These are phyloP conservation scores for Phytophthora cactorum DNA, from an alignment of 352 stramenopile genomes.

Conservation along the genomic window DNA sequence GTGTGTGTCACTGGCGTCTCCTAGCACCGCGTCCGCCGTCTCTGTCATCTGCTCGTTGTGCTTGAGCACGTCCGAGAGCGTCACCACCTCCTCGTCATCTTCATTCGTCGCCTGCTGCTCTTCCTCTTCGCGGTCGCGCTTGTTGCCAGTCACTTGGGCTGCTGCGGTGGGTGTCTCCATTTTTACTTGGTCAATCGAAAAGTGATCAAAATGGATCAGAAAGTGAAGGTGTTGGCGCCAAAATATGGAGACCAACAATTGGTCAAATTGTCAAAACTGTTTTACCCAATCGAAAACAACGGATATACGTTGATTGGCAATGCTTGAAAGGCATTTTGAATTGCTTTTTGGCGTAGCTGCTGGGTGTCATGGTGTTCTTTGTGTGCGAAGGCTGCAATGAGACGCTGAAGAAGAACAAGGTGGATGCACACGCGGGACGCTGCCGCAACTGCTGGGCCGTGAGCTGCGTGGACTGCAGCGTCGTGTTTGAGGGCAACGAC, in stretches of 20 bases:
- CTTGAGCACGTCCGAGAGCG: conserved; percentile 64
- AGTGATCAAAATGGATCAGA: conserved; percentile 12
- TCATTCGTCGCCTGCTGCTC: conserved; percentile 3
- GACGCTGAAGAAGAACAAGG: conserved; percentile 95
- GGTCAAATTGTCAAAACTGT: not conserved
- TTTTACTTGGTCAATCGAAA: not conserved
- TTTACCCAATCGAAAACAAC: not conserved
- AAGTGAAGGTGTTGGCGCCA: conserved; percentile 17
- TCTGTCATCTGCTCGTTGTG: conserved; percentile 64
- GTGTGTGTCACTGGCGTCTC: conserved; percentile 60
- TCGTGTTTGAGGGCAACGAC: conserved; percentile 90
- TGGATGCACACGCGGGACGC: conserved; percentile 87
- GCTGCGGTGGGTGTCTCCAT: conserved; percentile 8
- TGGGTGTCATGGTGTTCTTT: conserved; percentile 78
- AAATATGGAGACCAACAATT: conserved; percentile 6
- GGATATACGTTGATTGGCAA: conserved; percentile 11
- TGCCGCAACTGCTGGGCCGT: conserved; percentile 91
- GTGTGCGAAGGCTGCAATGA: conserved; percentile 91
- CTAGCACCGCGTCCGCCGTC: conserved; percentile 64
- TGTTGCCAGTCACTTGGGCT: conserved; percentile 18
- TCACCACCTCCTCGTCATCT: conserved; percentile 57
- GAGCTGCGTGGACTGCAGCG: conserved; percentile 94
- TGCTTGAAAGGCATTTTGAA: conserved; percentile 21
- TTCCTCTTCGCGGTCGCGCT: conserved; percentile 22
- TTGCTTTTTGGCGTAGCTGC: not conserved